These are phyloP conservation scores for Trametes maxima DNA, from an alignment of 768 basidiomycete genomes.

Conservation along the genomic window DNA sequence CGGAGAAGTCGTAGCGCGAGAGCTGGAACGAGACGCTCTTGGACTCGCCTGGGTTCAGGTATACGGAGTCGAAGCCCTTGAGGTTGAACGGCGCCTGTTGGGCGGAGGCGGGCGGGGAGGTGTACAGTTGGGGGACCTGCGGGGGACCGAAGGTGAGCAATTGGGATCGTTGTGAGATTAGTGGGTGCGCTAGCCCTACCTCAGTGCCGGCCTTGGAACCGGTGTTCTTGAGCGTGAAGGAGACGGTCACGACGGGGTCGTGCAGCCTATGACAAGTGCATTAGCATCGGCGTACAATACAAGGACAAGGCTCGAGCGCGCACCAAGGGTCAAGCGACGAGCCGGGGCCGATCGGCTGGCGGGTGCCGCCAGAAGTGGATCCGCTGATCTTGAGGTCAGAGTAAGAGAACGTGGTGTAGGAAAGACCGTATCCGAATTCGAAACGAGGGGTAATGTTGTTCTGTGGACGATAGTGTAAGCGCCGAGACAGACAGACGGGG, in stretches of 20 bases:
- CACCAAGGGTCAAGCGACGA: slow-evolving; percentile 57
- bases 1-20: slow-evolving; percentile 37
- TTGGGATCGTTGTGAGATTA: background rate
- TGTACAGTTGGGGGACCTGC: slow-evolving; percentile 60
- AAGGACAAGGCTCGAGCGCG: slow-evolving; percentile 1
- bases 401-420: slow-evolving; percentile 73
- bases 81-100: slow-evolving; percentile 51
- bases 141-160: background rate
- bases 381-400: slow-evolving; percentile 42
- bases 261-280: slow-evolving; percentile 44
- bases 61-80: slow-evolving; percentile 58
- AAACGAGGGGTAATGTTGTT: slow-evolving; percentile 52
- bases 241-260: slow-evolving; percentile 51
- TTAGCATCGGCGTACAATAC: background rate
- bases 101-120: slow-evolving; percentile 50
- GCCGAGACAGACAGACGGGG: background rate
- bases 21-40: slow-evolving; percentile 34
- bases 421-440: slow-evolving; percentile 74
- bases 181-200: slow-evolving; percentile 34
- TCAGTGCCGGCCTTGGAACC: slow-evolving; percentile 57
- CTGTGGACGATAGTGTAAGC: slow-evolving; percentile 2
- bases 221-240: slow-evolving; percentile 55
- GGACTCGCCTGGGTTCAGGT: slow-evolving; percentile 31
- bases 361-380: slow-evolving; percentile 40
- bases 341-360: slow-evolving; percentile 47